These are phyloP conservation scores for Myxozyma neglecta DNA, from an alignment of 805 yeast genomes.

Conservation along the genomic window DNA sequence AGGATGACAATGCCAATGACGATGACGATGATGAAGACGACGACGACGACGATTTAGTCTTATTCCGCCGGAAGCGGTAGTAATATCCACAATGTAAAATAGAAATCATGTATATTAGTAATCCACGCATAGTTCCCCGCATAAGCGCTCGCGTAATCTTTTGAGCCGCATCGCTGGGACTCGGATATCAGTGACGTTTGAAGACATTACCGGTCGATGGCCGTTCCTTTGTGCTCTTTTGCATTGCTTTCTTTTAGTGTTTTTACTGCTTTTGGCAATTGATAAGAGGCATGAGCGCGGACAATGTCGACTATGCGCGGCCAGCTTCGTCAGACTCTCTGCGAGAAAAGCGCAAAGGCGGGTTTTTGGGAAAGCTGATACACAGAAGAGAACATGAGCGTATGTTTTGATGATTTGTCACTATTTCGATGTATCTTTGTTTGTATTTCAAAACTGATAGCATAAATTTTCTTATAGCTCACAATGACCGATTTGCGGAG, in stretches of 20 bases:
- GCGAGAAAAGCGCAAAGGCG: slow-evolving; percentile 13
- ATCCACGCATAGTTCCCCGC: no score
- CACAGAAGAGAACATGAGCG: slow-evolving; percentile 17
- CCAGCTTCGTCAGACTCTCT: slow-evolving; percentile 15
- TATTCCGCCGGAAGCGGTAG: not conserved
- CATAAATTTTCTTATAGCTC: not conserved
- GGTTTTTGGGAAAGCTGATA: slow-evolving; percentile 18
- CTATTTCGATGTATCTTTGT: not conserved
- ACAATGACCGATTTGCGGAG: not conserved
- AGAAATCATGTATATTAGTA: not conserved
- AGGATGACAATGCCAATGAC: not conserved
- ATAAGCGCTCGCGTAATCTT: no score
- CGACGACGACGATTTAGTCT: slow-evolving; percentile 5
- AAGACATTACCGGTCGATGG: no score
- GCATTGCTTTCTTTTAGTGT: no score
- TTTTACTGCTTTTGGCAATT: no score
- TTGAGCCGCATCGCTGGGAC: no score
- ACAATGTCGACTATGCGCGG: not conserved
- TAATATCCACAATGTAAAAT: not conserved
- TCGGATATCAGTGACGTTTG: no score
- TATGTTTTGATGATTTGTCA: not conserved
- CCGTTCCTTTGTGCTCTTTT: not conserved
- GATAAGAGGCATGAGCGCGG: not conserved
- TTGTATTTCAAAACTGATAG: no score
- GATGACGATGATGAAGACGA: slow-evolving; percentile 15